Conservation (phyloP, 2,329 filamentous ascomycete species). For the Nigrospora sphaerica region DNA sequence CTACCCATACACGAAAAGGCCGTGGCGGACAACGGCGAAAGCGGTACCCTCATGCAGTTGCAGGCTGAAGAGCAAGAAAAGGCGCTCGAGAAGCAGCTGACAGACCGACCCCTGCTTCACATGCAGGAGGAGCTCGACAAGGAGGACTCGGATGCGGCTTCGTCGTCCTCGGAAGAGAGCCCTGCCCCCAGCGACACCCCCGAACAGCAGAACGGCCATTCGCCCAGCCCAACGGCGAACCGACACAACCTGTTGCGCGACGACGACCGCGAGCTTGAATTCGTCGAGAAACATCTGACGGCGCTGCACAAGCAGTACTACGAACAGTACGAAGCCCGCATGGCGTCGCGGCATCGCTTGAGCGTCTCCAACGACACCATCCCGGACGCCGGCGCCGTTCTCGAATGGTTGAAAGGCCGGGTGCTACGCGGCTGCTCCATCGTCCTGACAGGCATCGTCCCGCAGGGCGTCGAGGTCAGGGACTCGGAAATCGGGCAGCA, state of each 20-base stretch:
- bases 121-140: constrained; percentile 88
- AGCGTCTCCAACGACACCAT: constrained; percentile 45
- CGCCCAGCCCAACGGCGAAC: constrained; percentile 24
- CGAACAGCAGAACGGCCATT: constrained; percentile 13
- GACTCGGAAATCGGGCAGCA: constrained; percentile 83
- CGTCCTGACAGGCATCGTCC: constrained; percentile 86
- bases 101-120: constrained; percentile 80
- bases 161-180: neutral
- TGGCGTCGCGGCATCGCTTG: constrained; percentile 35
- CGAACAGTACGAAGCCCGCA: constrained; percentile 64
- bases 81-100: constrained; percentile 79
- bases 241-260: constrained; percentile 78
- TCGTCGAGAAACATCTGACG: constrained; percentile 69
- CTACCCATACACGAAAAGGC: constrained; percentile 11
- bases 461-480: constrained; percentile 70
- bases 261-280: constrained; percentile 74
- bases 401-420: constrained; percentile 70
- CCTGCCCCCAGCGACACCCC: neutral
- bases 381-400: constrained; percentile 80
- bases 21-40: constrained; percentile 10
- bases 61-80: constrained; percentile 85
- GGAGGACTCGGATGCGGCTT: constrained; percentile 59
- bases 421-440: constrained; percentile 71
- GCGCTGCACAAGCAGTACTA: constrained; percentile 76
- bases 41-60: constrained; percentile 51